Evolutionary conservation across 352 stramenopile species (phyloP).

Genomic region (Globisporangium lucens): DNA sequence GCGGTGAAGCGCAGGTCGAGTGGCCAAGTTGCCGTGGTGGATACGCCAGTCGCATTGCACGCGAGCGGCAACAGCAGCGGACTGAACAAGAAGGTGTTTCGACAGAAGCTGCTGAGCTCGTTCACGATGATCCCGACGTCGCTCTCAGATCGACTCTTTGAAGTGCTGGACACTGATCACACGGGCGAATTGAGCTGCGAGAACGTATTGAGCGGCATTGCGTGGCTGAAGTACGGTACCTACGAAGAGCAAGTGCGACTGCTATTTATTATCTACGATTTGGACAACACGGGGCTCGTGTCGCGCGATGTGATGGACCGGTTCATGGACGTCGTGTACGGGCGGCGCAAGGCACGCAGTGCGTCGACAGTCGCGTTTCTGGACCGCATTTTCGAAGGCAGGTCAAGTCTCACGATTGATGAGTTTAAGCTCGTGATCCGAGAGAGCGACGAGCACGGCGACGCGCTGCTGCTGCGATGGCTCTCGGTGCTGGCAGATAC

Average conservation of each 20-base stretch:
- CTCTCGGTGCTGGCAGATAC: conserved; percentile 57
- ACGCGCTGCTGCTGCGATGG: conserved; percentile 63
- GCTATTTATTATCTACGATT: conserved; percentile 84
- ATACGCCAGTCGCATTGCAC: background rate
- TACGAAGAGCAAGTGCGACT: conserved; percentile 72
- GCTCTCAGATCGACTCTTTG: conserved; percentile 80
- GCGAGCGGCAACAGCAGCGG: conserved; percentile 5
- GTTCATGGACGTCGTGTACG: conserved; percentile 88
- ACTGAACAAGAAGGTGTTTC: conserved; percentile 74
- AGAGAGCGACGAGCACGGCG: conserved; percentile 46
- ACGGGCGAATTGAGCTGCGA: conserved; percentile 58
- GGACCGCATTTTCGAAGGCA: conserved; percentile 50
- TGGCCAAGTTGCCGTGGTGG: conserved; percentile 2
- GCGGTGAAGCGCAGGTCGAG: conserved; percentile 13
- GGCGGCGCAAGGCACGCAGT: conserved; percentile 41
- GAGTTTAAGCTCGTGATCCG: conserved; percentile 64
- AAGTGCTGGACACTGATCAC: conserved; percentile 74
- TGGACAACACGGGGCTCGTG: conserved; percentile 61
- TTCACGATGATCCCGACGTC: conserved; percentile 82
- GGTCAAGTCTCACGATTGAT: conserved; percentile 40
- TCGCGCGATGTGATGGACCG: conserved; percentile 64
- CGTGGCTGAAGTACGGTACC: conserved; percentile 72
- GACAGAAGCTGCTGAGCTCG: conserved; percentile 69
- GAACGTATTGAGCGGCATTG: conserved; percentile 65
- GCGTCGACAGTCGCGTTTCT: conserved; percentile 50